Evolutionary conservation across 768 basidiomycete species (phyloP).

Genomic region (Symmetrospora coprosmae): DNA sequence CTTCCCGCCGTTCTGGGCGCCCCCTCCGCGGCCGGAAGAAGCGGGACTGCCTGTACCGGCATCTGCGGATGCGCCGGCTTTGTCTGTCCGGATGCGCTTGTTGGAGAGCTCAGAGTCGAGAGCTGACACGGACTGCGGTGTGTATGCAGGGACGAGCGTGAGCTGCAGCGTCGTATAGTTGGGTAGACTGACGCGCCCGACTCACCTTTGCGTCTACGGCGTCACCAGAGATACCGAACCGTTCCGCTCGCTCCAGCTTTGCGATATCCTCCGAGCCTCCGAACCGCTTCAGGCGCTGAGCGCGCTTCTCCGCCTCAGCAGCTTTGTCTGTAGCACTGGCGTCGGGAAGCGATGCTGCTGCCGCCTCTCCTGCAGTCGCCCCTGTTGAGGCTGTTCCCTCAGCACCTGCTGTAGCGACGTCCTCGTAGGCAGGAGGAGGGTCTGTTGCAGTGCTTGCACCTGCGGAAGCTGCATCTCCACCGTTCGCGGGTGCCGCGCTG

Average conservation of each 20-base stretch:
- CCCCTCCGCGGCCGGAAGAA: neutral
- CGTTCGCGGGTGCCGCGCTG: neutral
- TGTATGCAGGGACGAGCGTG: neutral
- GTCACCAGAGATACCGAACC: neutral
- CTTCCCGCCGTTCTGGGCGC: neutral
- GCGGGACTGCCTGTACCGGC: neutral
- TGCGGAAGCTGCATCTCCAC: neutral
- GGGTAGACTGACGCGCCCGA: neutral
- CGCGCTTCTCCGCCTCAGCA: conserved; percentile 1
- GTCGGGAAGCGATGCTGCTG: neutral
- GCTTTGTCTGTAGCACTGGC: neutral
- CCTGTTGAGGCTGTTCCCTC: neutral
- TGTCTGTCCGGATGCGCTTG: conserved; percentile 1
- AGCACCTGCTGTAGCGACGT: neutral
- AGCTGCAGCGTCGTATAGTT: neutral
- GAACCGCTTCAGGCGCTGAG: neutral
- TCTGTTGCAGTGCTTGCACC: neutral
- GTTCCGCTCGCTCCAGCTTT: neutral
- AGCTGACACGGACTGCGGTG: neutral
- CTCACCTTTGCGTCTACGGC: neutral
- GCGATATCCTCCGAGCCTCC: conserved; percentile 4
- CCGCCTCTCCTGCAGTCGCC: neutral
- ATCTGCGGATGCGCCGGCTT: neutral
- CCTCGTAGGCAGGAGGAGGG: no score
- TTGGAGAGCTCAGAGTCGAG: conserved; percentile 15